Evolutionary conservation across 345 rosid genomes (phyloP).

Genomic region (Bretschneidera sinensis): DNA sequence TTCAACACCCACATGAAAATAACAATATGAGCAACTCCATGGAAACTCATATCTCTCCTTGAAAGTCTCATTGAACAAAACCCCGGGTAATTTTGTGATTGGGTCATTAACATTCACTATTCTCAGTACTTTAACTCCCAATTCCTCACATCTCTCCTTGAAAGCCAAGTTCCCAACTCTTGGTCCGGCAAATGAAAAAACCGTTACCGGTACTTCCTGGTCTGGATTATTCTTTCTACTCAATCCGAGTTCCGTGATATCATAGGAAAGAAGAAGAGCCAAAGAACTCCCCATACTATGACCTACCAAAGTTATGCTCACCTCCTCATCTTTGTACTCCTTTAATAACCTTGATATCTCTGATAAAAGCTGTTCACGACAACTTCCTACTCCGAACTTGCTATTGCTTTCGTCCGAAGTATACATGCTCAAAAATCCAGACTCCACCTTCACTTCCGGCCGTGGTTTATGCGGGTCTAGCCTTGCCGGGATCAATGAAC

Average conservation of each 20-base stretch:
- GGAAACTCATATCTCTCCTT: constrained; percentile 63
- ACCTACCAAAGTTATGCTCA: constrained; percentile 77
- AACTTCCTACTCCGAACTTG: constrained; percentile 70
- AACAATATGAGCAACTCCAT: constrained; percentile 79
- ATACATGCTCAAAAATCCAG: constrained; percentile 78
- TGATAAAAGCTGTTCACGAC: constrained; percentile 75
- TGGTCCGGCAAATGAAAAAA: constrained; percentile 83
- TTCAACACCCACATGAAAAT: constrained; percentile 82
- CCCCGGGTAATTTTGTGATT: constrained; percentile 77
- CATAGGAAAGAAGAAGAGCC: constrained; percentile 80
- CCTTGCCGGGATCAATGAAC: constrained; percentile 65
- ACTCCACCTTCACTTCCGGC: constrained; percentile 69
- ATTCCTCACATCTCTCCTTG: constrained; percentile 71
- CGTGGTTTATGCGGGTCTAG: constrained; percentile 59
- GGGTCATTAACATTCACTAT: constrained; percentile 77
- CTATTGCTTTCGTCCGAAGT: constrained; percentile 54
- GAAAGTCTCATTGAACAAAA: constrained; percentile 71
- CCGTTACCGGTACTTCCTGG: constrained; percentile 41
- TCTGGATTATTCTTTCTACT: constrained; percentile 17
- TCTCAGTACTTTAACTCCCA: constrained; percentile 73
- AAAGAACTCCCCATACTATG: constrained; percentile 93
- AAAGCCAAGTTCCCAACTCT: constrained; percentile 79
- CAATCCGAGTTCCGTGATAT: constrained; percentile 67
- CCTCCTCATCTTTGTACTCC: constrained; percentile 49
- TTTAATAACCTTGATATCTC: constrained; percentile 63